Evolutionary conservation across 2,329 filamentous ascomycete species (phyloP), one percentile per base, ranked within the genome.

Genomic region (Pseudocercospora cruenta): DNA sequence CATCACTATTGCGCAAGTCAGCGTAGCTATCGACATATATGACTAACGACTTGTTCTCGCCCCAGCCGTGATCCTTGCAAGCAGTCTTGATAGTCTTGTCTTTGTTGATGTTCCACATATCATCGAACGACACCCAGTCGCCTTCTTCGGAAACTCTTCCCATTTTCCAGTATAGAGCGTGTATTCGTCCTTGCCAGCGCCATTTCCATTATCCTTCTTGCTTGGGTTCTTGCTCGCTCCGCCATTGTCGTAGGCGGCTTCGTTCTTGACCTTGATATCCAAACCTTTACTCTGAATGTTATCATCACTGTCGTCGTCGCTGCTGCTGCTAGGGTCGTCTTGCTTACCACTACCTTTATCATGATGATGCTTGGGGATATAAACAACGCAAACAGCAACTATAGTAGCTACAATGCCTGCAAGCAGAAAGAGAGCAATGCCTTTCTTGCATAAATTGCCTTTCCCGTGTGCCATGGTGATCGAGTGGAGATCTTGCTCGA

Each of bases 41-140:
- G 45, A 47, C 45, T 22, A 2, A 47, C 45, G 45, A n/a, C 21
- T 47, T 47, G 8, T 47, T 47, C 45, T 47, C 45, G n/a, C 45
- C 45, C 45, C 45, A 47, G n/a, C 45, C 45, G 21, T 47, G 45
- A 47, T 47, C 45, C 16, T 47, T 19, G 45, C 45, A 47, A 21
- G 45, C 45, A 47, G 45, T 47, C 45, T 47, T 47, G 45, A 47
- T 47, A 5, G 45, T 47, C 21, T 47, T 67, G 58, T 70, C 64
- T 33, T 74, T 70, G 65, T 81, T 82, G 53, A 73, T 73, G 7
- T 66, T 64, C 70, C 74, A 78, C 77, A 78, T 79, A 53, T 68
- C 66, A n/a, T 71, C 61, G 61, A 75, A 75, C 3, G 70, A 72
- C 24, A 75, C 65, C 73, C 73, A 75, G 39, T 65, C 54, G 21